Base-by-base conservation (phyloP, 2,329 filamentous ascomycete genomes). In the Fusarium mangiferae region DNA sequence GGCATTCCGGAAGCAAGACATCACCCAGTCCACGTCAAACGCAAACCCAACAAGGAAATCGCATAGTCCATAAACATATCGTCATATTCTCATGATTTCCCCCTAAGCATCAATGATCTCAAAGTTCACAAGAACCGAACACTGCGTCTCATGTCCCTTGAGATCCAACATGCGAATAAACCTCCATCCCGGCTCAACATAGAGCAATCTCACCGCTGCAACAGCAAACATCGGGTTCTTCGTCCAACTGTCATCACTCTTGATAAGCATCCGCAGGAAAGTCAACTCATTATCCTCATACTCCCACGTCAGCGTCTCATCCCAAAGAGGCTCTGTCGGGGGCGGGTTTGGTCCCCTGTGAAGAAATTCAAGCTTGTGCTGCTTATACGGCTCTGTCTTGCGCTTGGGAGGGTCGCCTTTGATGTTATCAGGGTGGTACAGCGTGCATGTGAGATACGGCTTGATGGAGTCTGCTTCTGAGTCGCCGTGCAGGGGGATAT, bases 121-220 rank as follows among this genome's bases (percentile, higher is more conserved):
- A 78, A 93, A 91, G 75, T 84, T 89, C 11, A 92, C 87, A 36
- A 93, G 81, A 49, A 93, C 66, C 7, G 88, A 88, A 72, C 90
- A 92, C 69, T 83, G 86, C 1, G 91, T 92, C 83, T 92, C 90
- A 38, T 87, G 84, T 0, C 91, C 91, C 78, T 89, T 89, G 65
- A 92, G 81, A 76, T 93, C 90, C 73, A 92, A 76, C 87, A 93
- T 88, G 9, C 89, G 83, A 44, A 93, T 85, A 64, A 93, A 92
- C 7, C 82, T 86, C 91, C 91, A 93, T 0, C 87, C 90, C 0
- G 85, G 82, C 12, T 82, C 81, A 6, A 86, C 84, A 78, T 92
- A 92, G 64, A 85, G 71, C 35, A 93, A 75, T 48, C 91, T 81
- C n/a, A 93, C 86, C 0, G 90, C 88, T 0, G 88, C 84, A 4